Evolutionary conservation across 2,329 filamentous ascomycete genomes (phyloP), one percentile per base, ranked within the genome.

Genomic region (Cercospora brassicicola): DNA sequence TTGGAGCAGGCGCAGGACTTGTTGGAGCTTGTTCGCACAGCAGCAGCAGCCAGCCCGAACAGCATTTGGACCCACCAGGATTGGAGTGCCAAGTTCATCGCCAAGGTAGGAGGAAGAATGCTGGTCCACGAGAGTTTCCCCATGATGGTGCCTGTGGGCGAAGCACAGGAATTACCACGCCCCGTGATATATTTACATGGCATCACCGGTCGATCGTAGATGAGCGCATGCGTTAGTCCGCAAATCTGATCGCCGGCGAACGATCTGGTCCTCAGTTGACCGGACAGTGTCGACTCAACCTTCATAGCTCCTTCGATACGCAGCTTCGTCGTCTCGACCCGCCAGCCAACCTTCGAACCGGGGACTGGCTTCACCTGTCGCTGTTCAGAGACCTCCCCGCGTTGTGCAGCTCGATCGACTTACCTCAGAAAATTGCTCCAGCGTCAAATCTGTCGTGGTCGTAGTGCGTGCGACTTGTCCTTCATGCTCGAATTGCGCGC

Each of bases 41-140:
- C 73, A 28, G 69, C 69, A 2, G 63, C 70, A 11, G 68, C 66
- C 1, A 68, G 64, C n/a, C 65, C 71, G 10, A 63, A 66, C 2
- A 71, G 65, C 18, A 23, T 75, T 9, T 78, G 77, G 77, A 51
- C 51, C 13, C 73, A 73, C 36, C 18, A 33, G 8, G 64, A 72
- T 10, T 79, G 77, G 77, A 73, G 62, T 36, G 69, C 62, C 15
- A 67, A 68, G 23, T 70, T 78, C 61, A 73, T 79, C 31, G 71
- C 75, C 20, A 69, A 72, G 23, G 73, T 76, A 64, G 77, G 77
- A 11, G 71, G 75, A 13, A 69, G 73, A 33, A 74, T 77, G 36
- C 62, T 75, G 10, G 72, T 73, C 18, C 71, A 71, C 36, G 75
- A 78, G 59, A 76, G 77, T 60, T 75, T 78, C 39, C 69, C 71